Base-by-base conservation (phyloP, 2,329 filamentous ascomycete species). In the Fusarium tuaranense region DNA sequence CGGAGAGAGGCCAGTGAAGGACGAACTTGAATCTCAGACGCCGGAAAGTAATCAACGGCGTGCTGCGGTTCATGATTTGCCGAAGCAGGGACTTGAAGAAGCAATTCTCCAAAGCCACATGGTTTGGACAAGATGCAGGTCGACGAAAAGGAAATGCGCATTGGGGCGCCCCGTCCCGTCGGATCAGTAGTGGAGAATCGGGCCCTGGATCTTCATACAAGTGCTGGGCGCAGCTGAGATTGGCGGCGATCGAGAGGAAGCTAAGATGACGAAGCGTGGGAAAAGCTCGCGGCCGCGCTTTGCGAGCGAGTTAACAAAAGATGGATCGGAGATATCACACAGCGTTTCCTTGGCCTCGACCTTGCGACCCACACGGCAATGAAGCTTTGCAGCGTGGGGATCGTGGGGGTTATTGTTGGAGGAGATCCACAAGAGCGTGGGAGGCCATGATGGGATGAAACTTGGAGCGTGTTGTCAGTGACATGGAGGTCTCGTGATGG, bases 361-460 rank as follows among this genome's bases (percentile, higher is more conserved):
- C 27, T 53, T 18, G 55, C 36, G 67, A 68, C 65, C 78, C 72
- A 76, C 75, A 67, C 65, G 60, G 72, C 58, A 72, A 61, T 70
- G 63, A 70, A 75, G 70, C 55, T 63, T 68, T 71, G 69, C 67
- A 68, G 69, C 69, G 74, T 76, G 73, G 72, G 63, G 75, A 78
- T 55, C 66, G 73, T 76, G 73, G 72, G 73, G 72, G 74, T 67
- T 60, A 59, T 38, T 39, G 46, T 48, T 68, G 51, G 46, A 61
- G 58, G 51, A 61, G 65, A 51, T 69, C 76, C 76, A 76, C 73
- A 60, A n/a, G 36, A 51, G 44, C 27, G 53, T 66, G 64, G 64
- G 44, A 63, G 58, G 51, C 48, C 57, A 55, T 48, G 51, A 63
- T 71, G 68, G 55, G 41, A 69, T 55, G 60, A 63, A 53, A 71